Base-by-base conservation (phyloP, 176 grass and related monocot species). In the Oryza punctata region DNA sequence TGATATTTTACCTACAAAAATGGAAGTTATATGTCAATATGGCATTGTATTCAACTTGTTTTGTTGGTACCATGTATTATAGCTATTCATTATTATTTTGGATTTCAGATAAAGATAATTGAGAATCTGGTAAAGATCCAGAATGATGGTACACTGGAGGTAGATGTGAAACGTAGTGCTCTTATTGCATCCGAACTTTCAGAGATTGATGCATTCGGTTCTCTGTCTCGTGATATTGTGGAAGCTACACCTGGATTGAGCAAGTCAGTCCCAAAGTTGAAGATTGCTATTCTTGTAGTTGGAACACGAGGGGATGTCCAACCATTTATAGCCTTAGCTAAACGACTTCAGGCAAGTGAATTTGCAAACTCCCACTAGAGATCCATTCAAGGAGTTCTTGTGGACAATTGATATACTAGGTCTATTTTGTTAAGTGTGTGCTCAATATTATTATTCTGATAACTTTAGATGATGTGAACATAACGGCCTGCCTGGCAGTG, bases 291-390 rank as follows among this genome's bases (percentile, higher is more conserved):
- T 85, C 91, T 98, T 82, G 93, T 98, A 70, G 91, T 98, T 87
- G 96, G 96, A 84, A 98, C 96, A 74, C 88, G 93, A 89, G 96
- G 96, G 72, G 96, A 98, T 87, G 93, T 98, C 75, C 93, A 98
- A 59, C 96, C 96, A 90, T 98, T 98, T 85, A 95, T 98, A 90
- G 96, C 96, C 88, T 88, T 98, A 88, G 91, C 93, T 54, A 98
- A 93, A 87, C 85, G 89, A 76, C 93, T 98, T 73, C 96, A 94
- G 91, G 96, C 87, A 91, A 80, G 73, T 91, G 81, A 84, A 85
- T 80, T 64, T 73, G 47, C 57, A 90, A 78, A 28, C 26, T 72
- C 43, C 44, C 67, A 21, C 35, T 85, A 78, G 43, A 80, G 28
- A 38, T 19, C 45, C 29, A 76, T 63, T 40, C 16, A 45, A 37